Conservation (phyloP, 2,329 filamentous ascomycete genomes). For the Colletotrichum sojae region DNA sequence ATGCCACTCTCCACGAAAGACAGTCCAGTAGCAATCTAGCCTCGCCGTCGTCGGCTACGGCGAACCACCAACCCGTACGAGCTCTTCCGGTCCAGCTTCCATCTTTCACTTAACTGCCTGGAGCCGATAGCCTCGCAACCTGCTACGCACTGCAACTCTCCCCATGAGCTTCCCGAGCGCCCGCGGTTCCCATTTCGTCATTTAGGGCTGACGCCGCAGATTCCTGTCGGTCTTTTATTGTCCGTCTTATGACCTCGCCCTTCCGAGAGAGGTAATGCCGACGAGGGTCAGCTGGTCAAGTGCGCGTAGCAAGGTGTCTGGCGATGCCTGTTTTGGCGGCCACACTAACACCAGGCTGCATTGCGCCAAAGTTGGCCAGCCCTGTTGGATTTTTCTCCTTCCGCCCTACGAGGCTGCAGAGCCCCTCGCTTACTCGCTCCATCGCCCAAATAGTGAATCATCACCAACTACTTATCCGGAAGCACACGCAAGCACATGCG, state of each 20-base stretch:
- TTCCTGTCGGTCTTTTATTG: neutral
- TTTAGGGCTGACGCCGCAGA: constrained; percentile 6
- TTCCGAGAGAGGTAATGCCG: neutral
- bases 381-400: neutral
- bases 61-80: constrained; percentile 10
- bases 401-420: constrained; percentile 24
- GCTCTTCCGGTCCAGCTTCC: constrained; percentile 12
- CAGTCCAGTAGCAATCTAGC: neutral
- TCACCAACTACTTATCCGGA: too few species aligned
- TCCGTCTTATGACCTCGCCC: neutral
- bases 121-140: neutral
- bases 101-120: constrained; percentile 6
- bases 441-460: neutral
- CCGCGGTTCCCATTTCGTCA: neutral
- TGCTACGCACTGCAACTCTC: neutral
- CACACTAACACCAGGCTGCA: neutral
- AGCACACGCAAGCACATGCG: neutral
- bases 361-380: neutral
- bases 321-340: constrained; percentile 9
- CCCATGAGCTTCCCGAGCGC: neutral
- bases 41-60: constrained; percentile 6
- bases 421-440: neutral
- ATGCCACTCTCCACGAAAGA: neutral
- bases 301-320: neutral
- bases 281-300: neutral